phyloP scores from a whole-genome alignment of 345 rosid genomes.

The Brassica rapa region DNA sequence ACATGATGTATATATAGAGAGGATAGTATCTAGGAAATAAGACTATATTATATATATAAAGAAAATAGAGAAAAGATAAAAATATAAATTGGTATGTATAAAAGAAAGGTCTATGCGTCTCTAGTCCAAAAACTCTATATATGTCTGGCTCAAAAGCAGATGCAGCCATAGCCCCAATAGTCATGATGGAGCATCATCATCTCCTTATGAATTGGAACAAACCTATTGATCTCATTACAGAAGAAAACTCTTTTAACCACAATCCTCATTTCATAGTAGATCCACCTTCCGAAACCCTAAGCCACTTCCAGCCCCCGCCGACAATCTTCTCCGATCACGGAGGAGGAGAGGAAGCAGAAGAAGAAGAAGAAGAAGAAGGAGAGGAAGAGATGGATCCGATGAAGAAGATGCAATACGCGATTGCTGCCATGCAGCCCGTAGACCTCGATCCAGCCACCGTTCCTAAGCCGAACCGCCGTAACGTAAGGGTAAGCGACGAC shows the following conservation, averaged over 20 bases:
- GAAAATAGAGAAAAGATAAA: constrained; percentile 10
- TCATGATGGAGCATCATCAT: constrained; percentile 41
- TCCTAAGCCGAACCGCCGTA: constrained; percentile 78
- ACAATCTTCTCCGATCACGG: constrained; percentile 9
- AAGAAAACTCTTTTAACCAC: constrained; percentile 39
- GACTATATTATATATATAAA: background rate
- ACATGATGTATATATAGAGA: background rate
- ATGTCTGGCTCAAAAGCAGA: constrained; percentile 28
- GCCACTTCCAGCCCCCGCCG: constrained; percentile 29
- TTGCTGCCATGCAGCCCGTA: constrained; percentile 89
- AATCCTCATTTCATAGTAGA: constrained; percentile 39
- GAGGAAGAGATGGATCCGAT: constrained; percentile 83
- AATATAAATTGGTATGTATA: constrained; percentile 13
- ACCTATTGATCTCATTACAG: constrained; percentile 40
- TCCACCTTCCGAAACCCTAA: constrained; percentile 35
- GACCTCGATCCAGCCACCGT: constrained; percentile 84
- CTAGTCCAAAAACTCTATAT: background rate
- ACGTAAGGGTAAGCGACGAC: constrained; percentile 84
- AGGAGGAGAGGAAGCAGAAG: constrained; percentile 34
- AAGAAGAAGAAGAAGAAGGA: constrained; percentile 52
- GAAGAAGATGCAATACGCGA: constrained; percentile 89
- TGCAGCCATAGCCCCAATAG: constrained; percentile 13
- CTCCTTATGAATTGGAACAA: constrained; percentile 40
- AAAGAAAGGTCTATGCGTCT: constrained; percentile 23
- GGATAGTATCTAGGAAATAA: background rate